phyloP scores from a whole-genome alignment of 352 stramenopile species.

The Aphanomyces cochlioides region DNA sequence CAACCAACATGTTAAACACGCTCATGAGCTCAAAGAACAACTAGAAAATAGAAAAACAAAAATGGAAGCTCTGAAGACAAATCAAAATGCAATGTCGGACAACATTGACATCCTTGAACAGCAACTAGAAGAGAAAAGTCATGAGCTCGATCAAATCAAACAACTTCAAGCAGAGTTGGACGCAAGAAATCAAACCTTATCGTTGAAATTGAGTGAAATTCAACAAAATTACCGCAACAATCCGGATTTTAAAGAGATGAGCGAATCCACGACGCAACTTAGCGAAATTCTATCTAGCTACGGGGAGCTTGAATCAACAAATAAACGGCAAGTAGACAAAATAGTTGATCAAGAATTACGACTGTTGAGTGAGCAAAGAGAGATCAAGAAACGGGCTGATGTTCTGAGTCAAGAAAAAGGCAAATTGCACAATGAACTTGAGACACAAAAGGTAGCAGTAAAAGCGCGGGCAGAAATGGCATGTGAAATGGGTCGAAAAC shows the following conservation, averaged over 20 bases:
- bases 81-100: constrained; percentile 5
- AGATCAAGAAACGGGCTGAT: constrained; percentile 38
- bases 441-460: constrained; percentile 38
- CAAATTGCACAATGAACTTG: constrained; percentile 43
- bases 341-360: constrained; percentile 50
- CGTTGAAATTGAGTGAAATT: background rate
- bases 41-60: constrained; percentile 47
- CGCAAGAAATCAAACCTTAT: background rate
- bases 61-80: constrained; percentile 43
- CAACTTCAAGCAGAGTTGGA: background rate
- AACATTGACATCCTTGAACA: background rate
- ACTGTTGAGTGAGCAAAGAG: constrained; percentile 39
- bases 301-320: constrained; percentile 2
- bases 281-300: constrained; percentile 25
- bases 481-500: background rate
- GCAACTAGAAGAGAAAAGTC: background rate
- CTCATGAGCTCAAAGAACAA: constrained; percentile 28
- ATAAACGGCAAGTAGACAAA: constrained; percentile 24
- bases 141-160: background rate
- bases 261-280: background rate
- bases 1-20: constrained; percentile 73
- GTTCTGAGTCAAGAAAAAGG: constrained; percentile 47
- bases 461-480: constrained; percentile 39
- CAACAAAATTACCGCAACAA: background rate
- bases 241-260: constrained; percentile 2